Evolutionary conservation across 441 rosid genomes (phyloP).

Genomic region (Macaranga tanarius): DNA sequence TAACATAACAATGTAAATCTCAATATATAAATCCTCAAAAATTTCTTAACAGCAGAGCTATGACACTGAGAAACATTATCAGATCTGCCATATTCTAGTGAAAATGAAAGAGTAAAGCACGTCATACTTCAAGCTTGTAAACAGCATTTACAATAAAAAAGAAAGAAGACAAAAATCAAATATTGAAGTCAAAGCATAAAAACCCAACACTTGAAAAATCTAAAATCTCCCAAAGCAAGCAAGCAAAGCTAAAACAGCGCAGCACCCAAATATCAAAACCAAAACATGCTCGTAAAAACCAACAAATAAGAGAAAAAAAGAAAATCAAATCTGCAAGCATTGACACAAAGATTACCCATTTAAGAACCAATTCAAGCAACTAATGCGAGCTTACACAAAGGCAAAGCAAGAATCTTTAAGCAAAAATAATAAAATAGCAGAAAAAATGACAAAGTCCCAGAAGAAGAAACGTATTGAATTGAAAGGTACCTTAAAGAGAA

Average conservation of each 20-base stretch:
- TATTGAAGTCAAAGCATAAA: background rate
- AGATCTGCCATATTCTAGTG: slow-evolving; percentile 26
- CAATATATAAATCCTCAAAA: background rate
- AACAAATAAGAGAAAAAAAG: background rate
- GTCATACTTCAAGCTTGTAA: too few relatives aligned
- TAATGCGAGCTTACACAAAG: too few relatives aligned
- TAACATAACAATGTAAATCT: too few relatives aligned
- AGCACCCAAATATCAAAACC: background rate
- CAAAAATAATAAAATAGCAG: background rate
- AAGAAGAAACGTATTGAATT: background rate
- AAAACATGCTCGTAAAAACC: background rate
- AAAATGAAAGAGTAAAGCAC: background rate
- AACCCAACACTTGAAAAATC: background rate
- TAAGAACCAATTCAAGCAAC: too few relatives aligned
- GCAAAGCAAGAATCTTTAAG: background rate
- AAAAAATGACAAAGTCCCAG: background rate
- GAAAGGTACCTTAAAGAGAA: slow-evolving; percentile 16
- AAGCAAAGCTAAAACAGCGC: background rate
- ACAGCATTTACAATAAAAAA: too few relatives aligned
- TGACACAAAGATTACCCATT: background rate
- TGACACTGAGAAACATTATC: slow-evolving; percentile 5
- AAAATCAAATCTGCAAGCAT: slow-evolving; percentile 4
- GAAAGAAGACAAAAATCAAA: too few relatives aligned
- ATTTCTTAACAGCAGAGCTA: background rate
- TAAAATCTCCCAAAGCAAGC: background rate